These are phyloP conservation scores for Capillidium rhysosporum DNA, from an alignment of 371 early-diverging fungal species.

Conservation along the genomic window DNA sequence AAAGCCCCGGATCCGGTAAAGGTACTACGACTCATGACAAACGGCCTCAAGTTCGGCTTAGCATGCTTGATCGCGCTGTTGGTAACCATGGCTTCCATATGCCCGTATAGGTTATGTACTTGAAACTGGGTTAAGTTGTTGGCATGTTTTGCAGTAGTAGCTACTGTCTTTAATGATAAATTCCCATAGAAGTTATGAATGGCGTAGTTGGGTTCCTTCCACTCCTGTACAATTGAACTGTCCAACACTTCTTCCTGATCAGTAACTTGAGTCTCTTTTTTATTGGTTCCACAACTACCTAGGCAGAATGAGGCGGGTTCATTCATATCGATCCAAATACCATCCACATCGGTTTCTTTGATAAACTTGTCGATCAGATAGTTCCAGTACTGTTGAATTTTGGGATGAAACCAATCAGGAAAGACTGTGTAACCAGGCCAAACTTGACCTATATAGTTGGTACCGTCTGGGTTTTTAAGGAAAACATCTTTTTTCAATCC, in stretches of 20 bases:
- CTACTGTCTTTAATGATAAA: slow-evolving; percentile 28
- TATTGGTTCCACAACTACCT: slow-evolving; percentile 20
- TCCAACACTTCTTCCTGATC: neutral
- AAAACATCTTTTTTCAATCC: slow-evolving; percentile 23
- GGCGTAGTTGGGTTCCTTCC: slow-evolving; percentile 19
- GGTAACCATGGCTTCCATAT: slow-evolving; percentile 27
- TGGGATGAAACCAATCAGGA: slow-evolving; percentile 38
- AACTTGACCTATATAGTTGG: slow-evolving; percentile 24
- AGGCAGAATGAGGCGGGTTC: slow-evolving; percentile 40
- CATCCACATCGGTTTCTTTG: slow-evolving; percentile 22
- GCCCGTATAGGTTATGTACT: slow-evolving; percentile 42
- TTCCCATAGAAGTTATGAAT: slow-evolving; percentile 22
- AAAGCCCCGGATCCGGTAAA: slow-evolving; percentile 42
- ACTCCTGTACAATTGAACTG: slow-evolving; percentile 5
- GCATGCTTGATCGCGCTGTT: slow-evolving; percentile 15
- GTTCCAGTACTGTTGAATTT: slow-evolving; percentile 23
- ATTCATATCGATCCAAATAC: slow-evolving; percentile 55
- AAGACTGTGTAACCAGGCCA: slow-evolving; percentile 50
- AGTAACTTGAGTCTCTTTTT: neutral
- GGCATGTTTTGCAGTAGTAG: slow-evolving; percentile 29
- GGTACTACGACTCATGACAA: slow-evolving; percentile 45
- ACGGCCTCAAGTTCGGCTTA: slow-evolving; percentile 31
- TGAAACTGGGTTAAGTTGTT: slow-evolving; percentile 31
- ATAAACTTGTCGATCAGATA: slow-evolving; percentile 21
- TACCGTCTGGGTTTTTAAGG: slow-evolving; percentile 24